Conservation (phyloP, 768 basidiomycete species). For the Lactarius hengduanensis region DNA sequence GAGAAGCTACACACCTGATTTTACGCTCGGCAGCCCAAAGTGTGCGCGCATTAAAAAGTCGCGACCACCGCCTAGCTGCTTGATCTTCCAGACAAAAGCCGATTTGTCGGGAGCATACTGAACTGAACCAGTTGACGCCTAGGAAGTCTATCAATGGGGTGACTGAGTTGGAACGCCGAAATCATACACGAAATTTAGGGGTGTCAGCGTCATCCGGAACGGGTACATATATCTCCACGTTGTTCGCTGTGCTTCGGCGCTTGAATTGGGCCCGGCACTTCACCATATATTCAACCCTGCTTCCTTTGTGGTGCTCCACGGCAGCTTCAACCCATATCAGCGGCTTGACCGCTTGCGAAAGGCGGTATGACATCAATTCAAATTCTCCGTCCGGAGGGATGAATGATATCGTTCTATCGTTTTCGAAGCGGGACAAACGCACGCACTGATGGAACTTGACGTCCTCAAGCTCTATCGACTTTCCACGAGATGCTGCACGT, state of each 20-base stretch:
- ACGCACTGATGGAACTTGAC: conserved; percentile 99
- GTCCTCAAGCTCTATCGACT: conserved; percentile 99
- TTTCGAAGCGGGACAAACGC: conserved; percentile 93
- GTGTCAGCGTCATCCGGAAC: conserved; percentile 98
- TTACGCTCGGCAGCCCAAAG: conserved; percentile 93
- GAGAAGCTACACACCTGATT: conserved; percentile 55
- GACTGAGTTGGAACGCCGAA: neutral
- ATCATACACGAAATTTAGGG: conserved; percentile 88
- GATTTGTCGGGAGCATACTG: conserved; percentile 98
- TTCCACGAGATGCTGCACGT: conserved; percentile 73
- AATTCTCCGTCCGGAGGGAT: conserved; percentile 99
- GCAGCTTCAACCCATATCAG: conserved; percentile 97
- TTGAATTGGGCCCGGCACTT: conserved; percentile 98
- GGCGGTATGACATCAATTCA: conserved; percentile 97
- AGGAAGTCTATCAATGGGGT: neutral
- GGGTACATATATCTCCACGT: conserved; percentile 98
- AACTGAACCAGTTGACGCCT: conserved; percentile 94
- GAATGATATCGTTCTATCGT: conserved; percentile 98
- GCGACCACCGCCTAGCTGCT: conserved; percentile 91
- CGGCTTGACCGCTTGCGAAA: conserved; percentile 95
- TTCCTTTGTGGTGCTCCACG: conserved; percentile 93
- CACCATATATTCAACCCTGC: conserved; percentile 92
- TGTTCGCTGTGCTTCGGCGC: conserved; percentile 92
- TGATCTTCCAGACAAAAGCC: conserved; percentile 99
- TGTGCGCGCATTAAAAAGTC: conserved; percentile 99